phyloP scores from a whole-genome alignment of 805 yeast genomes.

The Diddensiella caesifluorescens region DNA sequence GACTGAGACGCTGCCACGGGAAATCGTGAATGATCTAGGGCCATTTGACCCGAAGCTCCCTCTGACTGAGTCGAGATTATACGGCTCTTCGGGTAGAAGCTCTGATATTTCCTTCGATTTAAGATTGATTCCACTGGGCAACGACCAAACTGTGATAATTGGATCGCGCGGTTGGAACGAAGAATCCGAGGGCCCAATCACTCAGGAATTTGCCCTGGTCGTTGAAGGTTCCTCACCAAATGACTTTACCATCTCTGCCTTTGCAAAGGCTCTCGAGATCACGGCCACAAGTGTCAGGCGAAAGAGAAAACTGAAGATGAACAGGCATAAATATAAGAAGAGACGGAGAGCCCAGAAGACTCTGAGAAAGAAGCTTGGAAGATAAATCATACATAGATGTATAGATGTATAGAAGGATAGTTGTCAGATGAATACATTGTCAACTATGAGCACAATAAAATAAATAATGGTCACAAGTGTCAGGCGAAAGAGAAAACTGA shows the following conservation, averaged over 20 bases:
- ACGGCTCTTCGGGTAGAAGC: background rate
- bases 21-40: background rate
- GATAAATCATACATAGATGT: conserved; percentile 5
- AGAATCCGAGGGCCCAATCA: background rate
- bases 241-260: background rate
- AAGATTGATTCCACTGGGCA: background rate
- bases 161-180: background rate
- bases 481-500: conserved; percentile 62
- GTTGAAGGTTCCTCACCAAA: background rate
- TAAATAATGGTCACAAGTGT: conserved; percentile 34
- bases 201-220: background rate
- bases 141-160: background rate
- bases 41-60: background rate
- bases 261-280: conserved; percentile 4
- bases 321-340: conserved; percentile 94
- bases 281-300: conserved; percentile 36
- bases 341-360: conserved; percentile 87
- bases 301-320: conserved; percentile 86
- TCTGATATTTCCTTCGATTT: background rate
- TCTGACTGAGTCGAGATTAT: background rate
- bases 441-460: background rate
- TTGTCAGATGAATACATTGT: background rate
- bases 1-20: background rate
- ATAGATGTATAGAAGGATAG: background rate
- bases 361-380: conserved; percentile 32